These are phyloP conservation scores for Immersiporthe knoxdaviesiana DNA, from an alignment of 2,329 filamentous ascomycete species.

Conservation along the genomic window DNA sequence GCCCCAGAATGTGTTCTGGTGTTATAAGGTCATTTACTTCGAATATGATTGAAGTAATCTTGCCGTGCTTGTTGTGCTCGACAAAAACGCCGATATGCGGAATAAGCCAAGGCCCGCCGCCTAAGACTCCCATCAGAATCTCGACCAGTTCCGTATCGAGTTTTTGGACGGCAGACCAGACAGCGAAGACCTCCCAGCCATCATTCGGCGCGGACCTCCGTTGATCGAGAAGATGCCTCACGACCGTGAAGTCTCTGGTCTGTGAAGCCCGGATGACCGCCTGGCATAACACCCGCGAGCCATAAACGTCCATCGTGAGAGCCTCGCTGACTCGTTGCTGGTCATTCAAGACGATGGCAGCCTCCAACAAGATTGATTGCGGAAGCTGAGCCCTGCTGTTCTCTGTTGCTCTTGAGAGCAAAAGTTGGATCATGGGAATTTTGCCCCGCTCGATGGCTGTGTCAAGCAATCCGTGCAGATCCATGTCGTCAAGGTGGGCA, in stretches of 20 bases:
- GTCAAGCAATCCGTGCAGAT: not conserved
- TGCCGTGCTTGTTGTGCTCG: no score
- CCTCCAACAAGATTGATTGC: not conserved
- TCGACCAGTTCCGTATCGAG: not conserved
- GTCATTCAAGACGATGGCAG: not conserved
- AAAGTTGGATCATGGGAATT: not conserved
- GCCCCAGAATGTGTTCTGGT: not conserved
- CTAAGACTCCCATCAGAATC: not conserved
- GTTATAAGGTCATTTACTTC: no score
- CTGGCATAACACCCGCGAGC: not conserved
- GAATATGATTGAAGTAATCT: no score
- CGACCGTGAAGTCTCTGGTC: not conserved
- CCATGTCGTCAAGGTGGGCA: not conserved
- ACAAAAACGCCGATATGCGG: no score
- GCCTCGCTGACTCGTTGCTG: not conserved
- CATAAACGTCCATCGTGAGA: not conserved
- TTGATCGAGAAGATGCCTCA: not conserved
- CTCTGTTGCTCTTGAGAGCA: not conserved
- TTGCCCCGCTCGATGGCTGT: rapidly evolving
- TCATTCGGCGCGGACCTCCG: not conserved
- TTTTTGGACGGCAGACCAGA: not conserved
- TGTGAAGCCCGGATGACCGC: not conserved
- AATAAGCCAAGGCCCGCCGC: not conserved
- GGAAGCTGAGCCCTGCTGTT: not conserved
- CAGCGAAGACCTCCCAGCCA: not conserved